Percentiles rank a stretch among this genome's conserved stretches.
Evolutionary conservation across 2,329 filamentous ascomycete genomes (phyloP).

Genomic region (Trichoderma brevicompactum): DNA sequence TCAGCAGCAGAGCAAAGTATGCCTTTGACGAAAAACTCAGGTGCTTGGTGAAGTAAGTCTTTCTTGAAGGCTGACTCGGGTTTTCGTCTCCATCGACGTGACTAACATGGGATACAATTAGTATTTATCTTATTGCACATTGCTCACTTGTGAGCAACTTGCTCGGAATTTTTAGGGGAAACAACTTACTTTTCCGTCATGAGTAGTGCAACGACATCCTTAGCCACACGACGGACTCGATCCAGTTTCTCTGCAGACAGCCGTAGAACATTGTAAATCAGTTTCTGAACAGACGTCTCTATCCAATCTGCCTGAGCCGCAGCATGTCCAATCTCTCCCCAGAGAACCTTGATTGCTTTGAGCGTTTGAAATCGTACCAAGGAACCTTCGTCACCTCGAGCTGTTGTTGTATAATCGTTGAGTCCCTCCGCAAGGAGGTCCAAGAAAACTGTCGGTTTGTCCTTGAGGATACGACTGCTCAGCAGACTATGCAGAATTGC

Average conservation of each 20-base stretch:
- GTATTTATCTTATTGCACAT: not conserved
- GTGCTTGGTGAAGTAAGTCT: conserved; percentile 22
- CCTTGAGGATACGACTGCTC: conserved; percentile 50
- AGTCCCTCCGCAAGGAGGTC: conserved; percentile 61
- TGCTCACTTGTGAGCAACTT: not conserved
- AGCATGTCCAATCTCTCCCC: conserved; percentile 43
- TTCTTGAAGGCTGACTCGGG: not conserved
- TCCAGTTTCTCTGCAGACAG: conserved; percentile 89
- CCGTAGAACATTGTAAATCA: conserved; percentile 62
- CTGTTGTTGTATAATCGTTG: conserved; percentile 89
- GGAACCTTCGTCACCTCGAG: conserved; percentile 87
- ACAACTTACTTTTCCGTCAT: conserved; percentile 52
- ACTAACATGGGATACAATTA: conserved; percentile 35
- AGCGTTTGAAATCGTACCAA: conserved; percentile 82
- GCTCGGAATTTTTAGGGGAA: not conserved
- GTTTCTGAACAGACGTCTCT: conserved; percentile 40
- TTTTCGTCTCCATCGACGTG: conserved; percentile 41
- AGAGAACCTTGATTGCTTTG: conserved; percentile 71
- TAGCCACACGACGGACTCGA: conserved; percentile 73
- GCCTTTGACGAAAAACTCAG: conserved; percentile 60
- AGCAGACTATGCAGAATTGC: conserved; percentile 61
- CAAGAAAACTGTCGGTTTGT: conserved; percentile 49
- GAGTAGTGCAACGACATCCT: conserved; percentile 54
- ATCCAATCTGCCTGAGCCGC: conserved; percentile 34
- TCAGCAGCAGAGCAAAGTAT: conserved; percentile 63